Evolutionary conservation across 2,329 filamentous ascomycete genomes (phyloP), one percentile per base, ranked within the genome.

Genomic region (Pseudocercospora macadamiae): DNA sequence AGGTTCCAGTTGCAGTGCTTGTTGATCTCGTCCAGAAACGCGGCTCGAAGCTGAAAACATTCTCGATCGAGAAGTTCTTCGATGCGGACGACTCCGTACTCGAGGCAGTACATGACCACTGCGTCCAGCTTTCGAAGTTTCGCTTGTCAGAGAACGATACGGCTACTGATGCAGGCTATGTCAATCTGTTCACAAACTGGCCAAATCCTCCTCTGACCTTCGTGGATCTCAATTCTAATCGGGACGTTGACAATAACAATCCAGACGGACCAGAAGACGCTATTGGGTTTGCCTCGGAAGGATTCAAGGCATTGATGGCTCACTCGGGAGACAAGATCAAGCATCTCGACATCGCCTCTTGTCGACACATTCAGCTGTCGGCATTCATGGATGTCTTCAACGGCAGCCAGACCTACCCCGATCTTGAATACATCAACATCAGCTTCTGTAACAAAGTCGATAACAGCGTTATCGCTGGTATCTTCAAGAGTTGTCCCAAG

Each of bases 261-360:
- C 88, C 91, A 0, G 83, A 87, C 19, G 84, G 86, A 3, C 82
- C 84, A 0, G 77, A 86, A 56, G 80, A 83, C 21, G 68, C 83
- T 6, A 77, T 93, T 44, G 93, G 93, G 1, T 81, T 97, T 28
- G 91, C 88, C 53, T 88, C 86, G 0, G 76, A 83, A 4, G 92
- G 89, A 0, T 93, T 97, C 76, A 79, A 82, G 64, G 90, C 91
- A 0, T 76, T 97, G 42, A 96, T 97, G 90, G 77, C 79, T 0
- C 93, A 97, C 71, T 96, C 92, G 0, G 90, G 90, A 3, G 71
- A 76, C 1, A 79, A 76, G 9, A 75, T 97, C 1, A 80, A 82
- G 59, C 78, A 83, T 37, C 79, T 97, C 30, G 90, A 96, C 69
- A 79, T 97, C n/a, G 85, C 90, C 12, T 90, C 89, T 0, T 96